Base-by-base conservation (phyloP, 805 yeast genomes). In the Candida oleophila region DNA sequence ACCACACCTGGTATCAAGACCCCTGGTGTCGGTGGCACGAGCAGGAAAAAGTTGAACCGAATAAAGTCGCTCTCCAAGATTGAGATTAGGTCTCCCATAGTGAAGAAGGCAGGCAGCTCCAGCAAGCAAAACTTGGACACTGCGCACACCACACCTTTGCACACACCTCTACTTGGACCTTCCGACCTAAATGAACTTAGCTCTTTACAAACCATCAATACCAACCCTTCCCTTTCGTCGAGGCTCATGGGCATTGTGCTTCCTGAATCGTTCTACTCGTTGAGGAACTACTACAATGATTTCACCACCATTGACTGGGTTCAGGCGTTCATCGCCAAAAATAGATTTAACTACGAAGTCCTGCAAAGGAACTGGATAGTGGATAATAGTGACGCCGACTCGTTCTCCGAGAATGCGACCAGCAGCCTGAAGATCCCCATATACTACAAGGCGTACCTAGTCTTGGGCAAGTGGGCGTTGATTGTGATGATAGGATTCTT, bases 231-330 rank as follows among this genome's bases (percentile, higher is more conserved):
- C 3, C 42, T 54, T 5, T 40, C 51, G 11, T 56, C 64, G 1
- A 45, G 48, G 34, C 38, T 55, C 8, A 41, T 57, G 2, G 47
- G 44, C 3, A 35, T 49, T 9, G 49, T 41, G 38, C 38, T 55
- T 14, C 55, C 59, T 22, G 54, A 51, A 22, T 41, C 57, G 3
- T 46, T 60, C 21, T 56, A 53, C 45, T 21, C 59, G 14, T 39
- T 59, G 15, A 45, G 76, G 21, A 69, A 66, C 51, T 77, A 66
- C 63, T 80, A 80, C 56, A 81, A 80, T 55, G 83, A 80, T 59
- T 80, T 79, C 60, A 80, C 85, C 19, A 78, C 83, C 16, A 76
- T 80, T 15, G 85, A 80, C 60, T 80, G 85, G 84, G 74, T 77
- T 2, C 69, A 71, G 25, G 81, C 80, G 28, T 69, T 71, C 33